Evolutionary conservation across 2,329 filamentous ascomycete genomes (phyloP).

Genomic region (Alternaria arbusti): DNA sequence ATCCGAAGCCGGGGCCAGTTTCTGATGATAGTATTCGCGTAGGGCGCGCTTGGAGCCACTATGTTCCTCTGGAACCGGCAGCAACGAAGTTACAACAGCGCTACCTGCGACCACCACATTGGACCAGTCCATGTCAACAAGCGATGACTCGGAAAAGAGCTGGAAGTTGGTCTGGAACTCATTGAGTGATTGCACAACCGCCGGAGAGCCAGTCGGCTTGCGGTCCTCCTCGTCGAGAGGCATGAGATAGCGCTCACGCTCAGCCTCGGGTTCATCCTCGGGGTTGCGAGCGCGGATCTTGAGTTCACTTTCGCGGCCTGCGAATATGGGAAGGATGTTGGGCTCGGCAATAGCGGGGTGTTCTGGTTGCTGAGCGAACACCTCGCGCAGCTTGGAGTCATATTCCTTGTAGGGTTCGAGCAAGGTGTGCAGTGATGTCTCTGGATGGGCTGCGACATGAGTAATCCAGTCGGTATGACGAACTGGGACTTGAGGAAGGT

Average conservation of each 20-base stretch:
- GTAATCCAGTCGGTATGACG: conserved; percentile 52
- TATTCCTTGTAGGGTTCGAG: conserved; percentile 71
- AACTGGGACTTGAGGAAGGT: conserved; percentile 48
- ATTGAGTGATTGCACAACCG: conserved; percentile 69
- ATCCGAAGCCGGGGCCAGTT: conserved; percentile 81
- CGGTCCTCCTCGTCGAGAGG: conserved; percentile 67
- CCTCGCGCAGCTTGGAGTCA: conserved; percentile 69
- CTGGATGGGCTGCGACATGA: conserved; percentile 63
- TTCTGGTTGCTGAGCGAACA: conserved; percentile 71
- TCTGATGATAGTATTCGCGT: conserved; percentile 75
- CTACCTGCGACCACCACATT: conserved; percentile 84
- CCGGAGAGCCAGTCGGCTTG: conserved; percentile 66
- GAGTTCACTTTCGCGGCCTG: conserved; percentile 59
- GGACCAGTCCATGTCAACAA: conserved; percentile 78
- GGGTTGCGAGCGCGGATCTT: conserved; percentile 68
- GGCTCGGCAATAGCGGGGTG: conserved; percentile 64
- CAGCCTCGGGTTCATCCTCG: conserved; percentile 62
- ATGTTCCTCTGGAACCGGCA: conserved; percentile 66
- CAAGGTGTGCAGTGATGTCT: conserved; percentile 63
- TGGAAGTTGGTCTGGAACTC: conserved; percentile 82
- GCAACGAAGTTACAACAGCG: conserved; percentile 77
- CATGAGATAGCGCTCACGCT: conserved; percentile 74
- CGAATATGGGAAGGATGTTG: conserved; percentile 72
- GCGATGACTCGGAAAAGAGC: conserved; percentile 79
- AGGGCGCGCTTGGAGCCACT: conserved; percentile 50